Percentiles rank a stretch among this genome's conserved stretches.
Conservation (phyloP, 83 land plant genomes). For the Picea mariana region DNA sequence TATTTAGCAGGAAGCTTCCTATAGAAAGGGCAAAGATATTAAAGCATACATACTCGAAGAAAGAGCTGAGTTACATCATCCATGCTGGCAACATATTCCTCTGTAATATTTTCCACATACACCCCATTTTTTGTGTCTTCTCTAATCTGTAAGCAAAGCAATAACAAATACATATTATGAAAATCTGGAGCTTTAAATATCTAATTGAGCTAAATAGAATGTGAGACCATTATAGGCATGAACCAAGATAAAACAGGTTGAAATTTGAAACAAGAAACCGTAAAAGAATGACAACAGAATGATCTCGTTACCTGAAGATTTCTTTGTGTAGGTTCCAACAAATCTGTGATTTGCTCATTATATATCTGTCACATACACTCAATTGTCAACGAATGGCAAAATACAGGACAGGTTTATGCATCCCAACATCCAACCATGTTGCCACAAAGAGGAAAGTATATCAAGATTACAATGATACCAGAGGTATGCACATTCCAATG, state of each 20-base stretch:
- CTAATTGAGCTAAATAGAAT: not conserved
- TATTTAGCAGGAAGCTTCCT: too few species aligned
- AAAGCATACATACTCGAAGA: constrained; percentile 18
- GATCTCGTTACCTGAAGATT: constrained; percentile 67
- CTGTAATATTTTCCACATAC: constrained; percentile 56
- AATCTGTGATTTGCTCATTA: constrained; percentile 97
- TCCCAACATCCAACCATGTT: not conserved
- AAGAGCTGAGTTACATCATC: constrained; percentile 69
- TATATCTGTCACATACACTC: constrained; percentile 64
- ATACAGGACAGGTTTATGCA: too few species aligned
- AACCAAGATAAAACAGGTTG: not conserved
- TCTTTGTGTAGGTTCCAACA: constrained; percentile 85
- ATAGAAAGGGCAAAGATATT: not conserved
- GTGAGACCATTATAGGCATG: not conserved
- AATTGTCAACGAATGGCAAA: not conserved
- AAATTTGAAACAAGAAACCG: constrained; percentile 7
- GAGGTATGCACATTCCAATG: not conserved
- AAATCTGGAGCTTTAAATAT: not conserved
- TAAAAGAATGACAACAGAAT: not conserved
- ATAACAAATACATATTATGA: not conserved
- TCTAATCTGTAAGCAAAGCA: constrained; percentile 25
- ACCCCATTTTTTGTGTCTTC: constrained; percentile 25
- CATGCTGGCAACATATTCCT: constrained; percentile 74
- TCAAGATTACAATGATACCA: not conserved
- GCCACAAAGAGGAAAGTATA: not conserved